These are phyloP conservation scores for Rhizopogon salebrosus DNA, from an alignment of 768 basidiomycete species.

Conservation along the genomic window DNA sequence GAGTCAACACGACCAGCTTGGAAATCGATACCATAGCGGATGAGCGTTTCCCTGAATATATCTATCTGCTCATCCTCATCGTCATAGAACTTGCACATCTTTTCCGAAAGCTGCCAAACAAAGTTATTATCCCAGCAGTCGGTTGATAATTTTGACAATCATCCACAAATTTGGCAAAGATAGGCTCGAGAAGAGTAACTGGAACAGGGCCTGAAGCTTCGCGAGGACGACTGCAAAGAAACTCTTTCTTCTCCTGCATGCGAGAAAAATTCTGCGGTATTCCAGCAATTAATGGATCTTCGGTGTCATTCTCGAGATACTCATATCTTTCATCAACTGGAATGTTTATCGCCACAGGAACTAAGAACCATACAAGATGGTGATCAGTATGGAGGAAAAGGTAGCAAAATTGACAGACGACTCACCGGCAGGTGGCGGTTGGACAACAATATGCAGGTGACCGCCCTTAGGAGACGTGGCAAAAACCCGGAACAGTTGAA, in stretches of 20 bases:
- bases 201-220: neutral
- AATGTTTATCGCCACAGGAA: no score
- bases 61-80: slow-evolving; percentile 8
- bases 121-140: slow-evolving; percentile 2
- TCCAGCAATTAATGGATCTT: no score
- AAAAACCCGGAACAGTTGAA: neutral
- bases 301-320: no score
- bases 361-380: no score
- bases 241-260: neutral
- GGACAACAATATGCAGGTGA: slow-evolving; percentile 3
- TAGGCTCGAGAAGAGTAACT: slow-evolving; percentile 2
- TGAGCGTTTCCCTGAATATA: slow-evolving; percentile 3
- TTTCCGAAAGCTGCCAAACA: slow-evolving; percentile 10
- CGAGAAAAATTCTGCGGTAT: no score
- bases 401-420: no score
- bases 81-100: slow-evolving; percentile 14
- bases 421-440: neutral
- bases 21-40: slow-evolving; percentile 3
- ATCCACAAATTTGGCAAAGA: slow-evolving; percentile 5
- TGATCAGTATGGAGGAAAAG: no score
- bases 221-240: neutral
- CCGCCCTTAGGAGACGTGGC: neutral
- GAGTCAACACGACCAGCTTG: no score
- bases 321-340: no score
- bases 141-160: slow-evolving; percentile 1